Percentiles rank a stretch among this genome's conserved stretches.
These are phyloP conservation scores for Chiua sp. DNA, from an alignment of 1,284 basidiomycete species.

Conservation along the genomic window DNA sequence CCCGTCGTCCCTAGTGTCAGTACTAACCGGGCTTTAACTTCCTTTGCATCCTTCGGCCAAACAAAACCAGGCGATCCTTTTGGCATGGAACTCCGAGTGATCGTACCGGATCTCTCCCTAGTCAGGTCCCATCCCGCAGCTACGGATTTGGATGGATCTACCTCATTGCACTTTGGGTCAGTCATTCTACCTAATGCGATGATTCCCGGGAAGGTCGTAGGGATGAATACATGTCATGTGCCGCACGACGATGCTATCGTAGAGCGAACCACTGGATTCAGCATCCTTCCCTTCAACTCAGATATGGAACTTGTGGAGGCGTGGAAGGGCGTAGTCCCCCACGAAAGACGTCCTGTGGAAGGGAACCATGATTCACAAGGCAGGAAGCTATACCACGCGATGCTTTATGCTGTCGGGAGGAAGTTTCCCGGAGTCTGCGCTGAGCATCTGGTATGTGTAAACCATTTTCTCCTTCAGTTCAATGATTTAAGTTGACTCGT, in stretches of 20 bases:
- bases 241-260: neutral
- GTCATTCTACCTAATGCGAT: constrained; percentile 1
- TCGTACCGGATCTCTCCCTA: neutral
- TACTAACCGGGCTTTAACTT: neutral
- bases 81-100: constrained; percentile 1
- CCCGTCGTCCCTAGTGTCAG: neutral
- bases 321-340: neutral
- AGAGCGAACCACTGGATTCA: constrained; percentile 3
- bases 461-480: no score
- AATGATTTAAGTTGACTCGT: no score
- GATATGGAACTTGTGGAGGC: constrained; percentile 7
- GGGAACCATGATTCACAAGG: constrained; percentile 9
- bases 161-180: constrained; percentile 7
- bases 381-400: constrained; percentile 9
- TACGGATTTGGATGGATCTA: constrained; percentile 7
- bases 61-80: neutral
- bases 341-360: constrained; percentile 7
- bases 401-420: constrained; percentile 12
- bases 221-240: neutral
- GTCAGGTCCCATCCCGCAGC: neutral
- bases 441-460: constrained; percentile 5
- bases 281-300: neutral
- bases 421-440: constrained; percentile 11
- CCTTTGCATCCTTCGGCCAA: neutral
- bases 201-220: neutral